These are phyloP conservation scores for Fragaria iinumae DNA, from an alignment of 306 rosid genomes.

Conservation along the genomic window DNA sequence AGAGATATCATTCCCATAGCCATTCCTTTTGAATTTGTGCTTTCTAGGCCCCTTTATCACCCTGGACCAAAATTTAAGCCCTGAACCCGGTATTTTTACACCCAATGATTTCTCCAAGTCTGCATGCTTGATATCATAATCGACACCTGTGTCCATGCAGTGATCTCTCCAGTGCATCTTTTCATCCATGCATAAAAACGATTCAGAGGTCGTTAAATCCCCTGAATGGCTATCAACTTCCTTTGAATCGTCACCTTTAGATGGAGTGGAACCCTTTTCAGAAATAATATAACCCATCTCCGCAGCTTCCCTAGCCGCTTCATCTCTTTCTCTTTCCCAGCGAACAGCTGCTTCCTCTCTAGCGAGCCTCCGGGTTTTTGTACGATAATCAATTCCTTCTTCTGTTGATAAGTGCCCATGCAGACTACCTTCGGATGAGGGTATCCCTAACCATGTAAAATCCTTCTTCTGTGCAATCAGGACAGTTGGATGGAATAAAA, in stretches of 20 bases:
- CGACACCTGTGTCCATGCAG: conserved; percentile 74
- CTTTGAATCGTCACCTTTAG: conserved; percentile 38
- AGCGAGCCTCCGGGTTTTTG: conserved; percentile 60
- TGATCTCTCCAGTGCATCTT: conserved; percentile 61
- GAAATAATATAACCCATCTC: conserved; percentile 69
- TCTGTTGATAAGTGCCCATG: conserved; percentile 52
- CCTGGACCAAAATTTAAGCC: conserved; percentile 63
- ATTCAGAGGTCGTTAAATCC: conserved; percentile 29
- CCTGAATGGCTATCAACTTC: conserved; percentile 35
- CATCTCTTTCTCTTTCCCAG: conserved; percentile 60
- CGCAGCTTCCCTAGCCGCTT: conserved; percentile 68
- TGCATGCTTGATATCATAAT: conserved; percentile 75
- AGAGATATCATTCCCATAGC: conserved; percentile 50
- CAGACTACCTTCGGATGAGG: conserved; percentile 43
- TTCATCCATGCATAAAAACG: conserved; percentile 59
- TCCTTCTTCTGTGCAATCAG: conserved; percentile 81
- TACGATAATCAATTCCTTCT: conserved; percentile 75
- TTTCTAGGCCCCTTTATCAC: conserved; percentile 47
- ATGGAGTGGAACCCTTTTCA: conserved; percentile 40
- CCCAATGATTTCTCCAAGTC: conserved; percentile 80
- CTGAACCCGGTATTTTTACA: conserved; percentile 58
- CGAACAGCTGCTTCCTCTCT: conserved; percentile 60
- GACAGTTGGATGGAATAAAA: conserved; percentile 63
- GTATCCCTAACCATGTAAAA: conserved; percentile 87
- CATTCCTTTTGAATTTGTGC: conserved; percentile 58